A percentile compares a stretch with the other conserved stretches of the same genome.
Evolutionary conservation across 1,284 basidiomycete species (phyloP).

Genomic region (Microbotryum violaceum): DNA sequence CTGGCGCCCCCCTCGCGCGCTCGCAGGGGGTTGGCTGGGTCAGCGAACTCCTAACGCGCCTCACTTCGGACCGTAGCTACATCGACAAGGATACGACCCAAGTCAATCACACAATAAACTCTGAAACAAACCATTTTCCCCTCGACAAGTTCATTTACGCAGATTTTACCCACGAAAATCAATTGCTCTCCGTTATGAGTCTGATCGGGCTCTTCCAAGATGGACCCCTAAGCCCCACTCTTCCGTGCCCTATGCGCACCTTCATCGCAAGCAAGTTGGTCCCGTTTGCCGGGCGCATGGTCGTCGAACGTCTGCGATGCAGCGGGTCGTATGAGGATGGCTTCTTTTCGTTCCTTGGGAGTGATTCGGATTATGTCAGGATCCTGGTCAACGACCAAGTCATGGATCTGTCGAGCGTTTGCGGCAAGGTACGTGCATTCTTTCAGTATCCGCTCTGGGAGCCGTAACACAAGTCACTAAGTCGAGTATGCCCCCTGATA

Average conservation of each 20-base stretch:
- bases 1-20: slow-evolving; percentile 37
- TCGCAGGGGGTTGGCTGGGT: slow-evolving; percentile 56
- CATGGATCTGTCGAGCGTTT: too few species aligned
- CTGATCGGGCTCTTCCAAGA: slow-evolving; percentile 69
- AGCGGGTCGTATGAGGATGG: too few species aligned
- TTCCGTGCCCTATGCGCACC: slow-evolving; percentile 51
- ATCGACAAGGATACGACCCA: slow-evolving; percentile 61
- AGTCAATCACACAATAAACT: slow-evolving; percentile 66
- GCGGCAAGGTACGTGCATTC: too few species aligned
- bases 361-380: too few species aligned
- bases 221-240: slow-evolving; percentile 62
- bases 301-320: slow-evolving; percentile 55
- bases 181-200: slow-evolving; percentile 11
- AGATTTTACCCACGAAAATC: slow-evolving; percentile 29
- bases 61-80: slow-evolving; percentile 47
- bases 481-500: too few species aligned
- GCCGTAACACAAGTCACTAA: too few species aligned
- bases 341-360: too few species aligned
- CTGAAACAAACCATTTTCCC: slow-evolving; percentile 61
- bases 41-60: slow-evolving; percentile 73
- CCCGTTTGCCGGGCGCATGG: slow-evolving; percentile 58
- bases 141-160: slow-evolving; percentile 17
- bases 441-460: too few species aligned
- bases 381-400: too few species aligned
- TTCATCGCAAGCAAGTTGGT: slow-evolving; percentile 49